These are phyloP conservation scores for Incumbomyces delicatus DNA, from an alignment of 2,329 filamentous ascomycete genomes.

Conservation along the genomic window DNA sequence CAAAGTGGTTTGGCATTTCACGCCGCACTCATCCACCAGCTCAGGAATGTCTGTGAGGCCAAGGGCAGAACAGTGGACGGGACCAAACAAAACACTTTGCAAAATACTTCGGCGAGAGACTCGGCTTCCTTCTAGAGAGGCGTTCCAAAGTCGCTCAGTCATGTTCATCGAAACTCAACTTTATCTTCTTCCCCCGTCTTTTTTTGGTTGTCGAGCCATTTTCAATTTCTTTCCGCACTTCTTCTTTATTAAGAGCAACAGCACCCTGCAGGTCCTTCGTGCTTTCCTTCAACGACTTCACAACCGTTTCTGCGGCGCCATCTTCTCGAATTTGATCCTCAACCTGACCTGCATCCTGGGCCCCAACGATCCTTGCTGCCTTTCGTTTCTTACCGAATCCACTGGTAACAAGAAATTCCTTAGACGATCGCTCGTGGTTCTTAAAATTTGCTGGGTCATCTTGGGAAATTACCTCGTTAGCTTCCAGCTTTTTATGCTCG, in stretches of 20 bases:
- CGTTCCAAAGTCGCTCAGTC: conserved; percentile 6
- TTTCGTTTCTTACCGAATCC: conserved; percentile 17
- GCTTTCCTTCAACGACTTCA: conserved; percentile 3
- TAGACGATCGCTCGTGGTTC: too few relatives aligned
- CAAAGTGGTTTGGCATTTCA: too few relatives aligned
- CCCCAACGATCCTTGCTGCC: conserved; percentile 16
- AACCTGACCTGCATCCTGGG: conserved; percentile 7
- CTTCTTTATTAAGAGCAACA: conserved; percentile 1
- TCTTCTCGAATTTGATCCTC: conserved; percentile 7
- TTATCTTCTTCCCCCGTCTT: conserved; percentile 21
- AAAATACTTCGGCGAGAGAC: too few relatives aligned
- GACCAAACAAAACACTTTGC: too few relatives aligned
- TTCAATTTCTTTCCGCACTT: conserved; percentile 6
- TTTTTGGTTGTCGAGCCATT: conserved; percentile 4
- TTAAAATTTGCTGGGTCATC: not conserved
- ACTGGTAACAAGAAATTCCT: conserved; percentile 7
- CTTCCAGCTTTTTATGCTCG: not conserved
- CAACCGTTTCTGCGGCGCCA: conserved; percentile 6
- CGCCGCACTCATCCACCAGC: too few relatives aligned
- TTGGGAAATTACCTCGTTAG: conserved; percentile 14
- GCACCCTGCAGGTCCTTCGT: conserved; percentile 2
- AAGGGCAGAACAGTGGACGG: too few relatives aligned
- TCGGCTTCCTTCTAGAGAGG: too few relatives aligned
- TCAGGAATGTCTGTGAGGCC: too few relatives aligned
- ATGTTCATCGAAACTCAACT: conserved; percentile 20